A percentile compares a stretch with the other conserved stretches of the same genome.
Evolutionary conservation across 148 eudicot genomes (phyloP).

Genomic region (Amaranthus hypochondriacus): DNA sequence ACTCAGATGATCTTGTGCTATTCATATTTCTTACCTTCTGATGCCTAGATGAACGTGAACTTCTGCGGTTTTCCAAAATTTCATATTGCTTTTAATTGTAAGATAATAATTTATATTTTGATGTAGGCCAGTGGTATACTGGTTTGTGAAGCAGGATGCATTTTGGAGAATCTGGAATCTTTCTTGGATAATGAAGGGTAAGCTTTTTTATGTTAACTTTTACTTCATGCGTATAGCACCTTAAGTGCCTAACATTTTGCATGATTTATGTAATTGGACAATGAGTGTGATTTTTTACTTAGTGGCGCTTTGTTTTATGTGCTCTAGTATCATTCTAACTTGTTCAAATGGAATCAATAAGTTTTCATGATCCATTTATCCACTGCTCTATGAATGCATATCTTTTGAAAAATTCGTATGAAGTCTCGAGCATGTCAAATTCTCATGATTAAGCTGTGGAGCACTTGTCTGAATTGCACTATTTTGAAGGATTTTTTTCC

Average conservation of each 20-base stretch:
- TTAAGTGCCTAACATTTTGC: background rate
- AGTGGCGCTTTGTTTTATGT: background rate
- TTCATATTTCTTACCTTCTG: background rate
- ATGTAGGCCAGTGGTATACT: slow-evolving; percentile 83
- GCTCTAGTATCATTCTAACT: background rate
- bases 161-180: slow-evolving; percentile 83
- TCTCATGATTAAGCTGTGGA: slow-evolving; percentile 4
- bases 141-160: slow-evolving; percentile 99
- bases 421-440: background rate
- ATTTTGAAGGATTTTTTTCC: background rate
- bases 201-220: slow-evolving; percentile 19
- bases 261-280: background rate
- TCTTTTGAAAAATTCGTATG: background rate
- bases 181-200: slow-evolving; percentile 90
- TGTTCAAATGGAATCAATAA: background rate
- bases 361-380: background rate
- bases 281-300: background rate
- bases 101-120: slow-evolving; percentile 18
- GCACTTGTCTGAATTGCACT: slow-evolving; percentile 1
- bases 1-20: background rate
- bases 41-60: background rate
- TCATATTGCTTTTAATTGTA: background rate
- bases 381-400: background rate
- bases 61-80: background rate
- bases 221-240: background rate